Evolutionary conservation across 768 basidiomycete species (phyloP).

Genomic region (Auricularia heimuer): DNA sequence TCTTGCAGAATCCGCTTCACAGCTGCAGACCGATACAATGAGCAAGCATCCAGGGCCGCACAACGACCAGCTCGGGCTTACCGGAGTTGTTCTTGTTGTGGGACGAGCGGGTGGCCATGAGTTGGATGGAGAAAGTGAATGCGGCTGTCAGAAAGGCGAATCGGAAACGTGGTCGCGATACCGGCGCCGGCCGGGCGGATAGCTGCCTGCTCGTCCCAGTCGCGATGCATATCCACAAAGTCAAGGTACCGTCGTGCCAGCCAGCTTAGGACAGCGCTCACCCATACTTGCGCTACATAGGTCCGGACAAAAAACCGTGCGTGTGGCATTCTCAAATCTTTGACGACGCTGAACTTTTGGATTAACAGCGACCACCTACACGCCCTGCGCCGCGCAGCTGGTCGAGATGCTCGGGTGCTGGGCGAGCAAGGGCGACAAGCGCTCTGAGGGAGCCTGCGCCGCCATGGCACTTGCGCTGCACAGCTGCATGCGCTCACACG

Average conservation of each 20-base stretch:
- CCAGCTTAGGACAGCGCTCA: not conserved
- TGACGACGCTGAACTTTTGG: conserved; percentile 6
- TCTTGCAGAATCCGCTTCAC: conserved; percentile 98
- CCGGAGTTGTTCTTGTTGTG: conserved; percentile 89
- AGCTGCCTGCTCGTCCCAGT: conserved; percentile 16
- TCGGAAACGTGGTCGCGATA: conserved; percentile 1
- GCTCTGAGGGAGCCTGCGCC: conserved; percentile 44
- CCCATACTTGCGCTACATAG: not conserved
- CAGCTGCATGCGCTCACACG: conserved; percentile 79
- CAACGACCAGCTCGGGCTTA: conserved; percentile 21
- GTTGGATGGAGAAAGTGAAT: not conserved
- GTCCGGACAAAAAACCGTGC: not conserved
- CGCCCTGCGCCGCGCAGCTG: conserved; percentile 60
- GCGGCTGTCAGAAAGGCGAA: not conserved
- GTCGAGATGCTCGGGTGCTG: conserved; percentile 78
- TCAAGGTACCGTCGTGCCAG: conserved; percentile 62
- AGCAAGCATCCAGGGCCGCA: not conserved
- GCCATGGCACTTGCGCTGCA: conserved; percentile 52
- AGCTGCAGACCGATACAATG: conserved; percentile 32
- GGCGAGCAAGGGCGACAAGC: conserved; percentile 62
- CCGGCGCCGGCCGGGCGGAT: not conserved
- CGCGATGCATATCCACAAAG: conserved; percentile 66
- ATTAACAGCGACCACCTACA: conserved; percentile 32
- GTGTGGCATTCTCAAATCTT: conserved; percentile 7
- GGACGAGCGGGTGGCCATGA: conserved; percentile 24